phyloP scores from a whole-genome alignment of 2,329 filamentous ascomycete species.

The Leptographium wingfieldii region DNA sequence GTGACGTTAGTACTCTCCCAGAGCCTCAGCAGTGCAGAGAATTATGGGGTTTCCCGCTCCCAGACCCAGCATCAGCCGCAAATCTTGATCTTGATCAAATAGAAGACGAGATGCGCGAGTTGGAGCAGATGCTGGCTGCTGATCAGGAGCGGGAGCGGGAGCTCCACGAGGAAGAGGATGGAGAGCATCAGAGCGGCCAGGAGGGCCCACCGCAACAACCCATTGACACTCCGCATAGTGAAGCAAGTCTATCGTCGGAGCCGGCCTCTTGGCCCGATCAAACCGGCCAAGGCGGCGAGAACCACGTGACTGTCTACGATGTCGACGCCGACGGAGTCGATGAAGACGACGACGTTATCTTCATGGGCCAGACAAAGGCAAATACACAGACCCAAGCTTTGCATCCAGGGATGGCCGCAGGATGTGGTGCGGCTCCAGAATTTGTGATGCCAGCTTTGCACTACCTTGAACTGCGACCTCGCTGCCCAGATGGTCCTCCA shows the following conservation, averaged over 20 bases:
- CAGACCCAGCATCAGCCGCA: not conserved
- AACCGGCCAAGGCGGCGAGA: not conserved
- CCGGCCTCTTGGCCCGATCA: not conserved
- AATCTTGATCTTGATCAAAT: not conserved
- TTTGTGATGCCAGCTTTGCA: not conserved
- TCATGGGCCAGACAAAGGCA: not conserved
- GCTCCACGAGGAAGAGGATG: not conserved
- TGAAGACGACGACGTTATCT: not conserved
- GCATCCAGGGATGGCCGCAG: not conserved
- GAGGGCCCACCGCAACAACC: not conserved
- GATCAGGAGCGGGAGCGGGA: not conserved
- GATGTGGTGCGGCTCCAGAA: not conserved
- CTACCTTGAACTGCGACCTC: conserved; percentile 11
- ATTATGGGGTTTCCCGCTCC: not conserved
- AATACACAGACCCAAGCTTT: not conserved
- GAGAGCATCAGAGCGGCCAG: too few species aligned
- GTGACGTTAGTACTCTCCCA: conserved; percentile 4
- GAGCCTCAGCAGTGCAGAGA: not conserved
- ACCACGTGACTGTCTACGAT: not conserved
- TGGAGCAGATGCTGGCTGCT: not conserved
- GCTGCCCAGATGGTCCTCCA: conserved; percentile 7
- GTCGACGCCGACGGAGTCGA: not conserved
- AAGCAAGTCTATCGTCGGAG: not conserved
- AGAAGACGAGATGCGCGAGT: not conserved
- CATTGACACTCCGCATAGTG: conserved; percentile 3